Percentiles rank a stretch among this genome's conserved stretches.
Evolutionary conservation across 2,329 filamentous ascomycete genomes (phyloP).

Genomic region (Botrytis deweyae): DNA sequence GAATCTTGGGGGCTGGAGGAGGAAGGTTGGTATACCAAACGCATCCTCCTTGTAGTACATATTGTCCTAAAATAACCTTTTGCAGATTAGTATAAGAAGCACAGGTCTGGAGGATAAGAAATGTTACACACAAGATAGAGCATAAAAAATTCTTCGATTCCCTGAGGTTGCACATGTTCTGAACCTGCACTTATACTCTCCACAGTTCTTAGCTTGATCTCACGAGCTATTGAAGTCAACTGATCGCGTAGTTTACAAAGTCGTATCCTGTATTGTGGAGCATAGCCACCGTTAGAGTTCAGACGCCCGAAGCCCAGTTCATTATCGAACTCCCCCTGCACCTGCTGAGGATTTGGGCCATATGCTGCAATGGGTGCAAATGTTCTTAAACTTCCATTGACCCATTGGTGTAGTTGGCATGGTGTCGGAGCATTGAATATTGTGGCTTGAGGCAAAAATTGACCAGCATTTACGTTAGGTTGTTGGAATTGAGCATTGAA

Average conservation of each 20-base stretch:
- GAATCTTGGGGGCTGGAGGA: not conserved
- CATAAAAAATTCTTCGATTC: not conserved
- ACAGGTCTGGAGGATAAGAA: not conserved
- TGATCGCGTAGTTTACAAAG: not conserved
- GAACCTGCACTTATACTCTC: not conserved
- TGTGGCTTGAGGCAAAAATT: not conserved
- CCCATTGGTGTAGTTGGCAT: not conserved
- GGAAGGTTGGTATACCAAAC: not conserved
- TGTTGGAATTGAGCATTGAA: not conserved
- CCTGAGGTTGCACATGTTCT: not conserved
- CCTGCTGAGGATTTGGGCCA: not conserved
- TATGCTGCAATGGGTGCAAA: not conserved
- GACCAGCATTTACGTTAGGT: not conserved
- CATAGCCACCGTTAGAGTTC: too few relatives aligned
- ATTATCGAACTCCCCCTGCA: not conserved
- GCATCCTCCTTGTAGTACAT: not conserved
- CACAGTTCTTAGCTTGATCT: not conserved
- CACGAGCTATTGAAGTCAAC: not conserved
- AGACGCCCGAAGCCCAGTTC: too few relatives aligned
- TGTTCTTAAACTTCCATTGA: not conserved
- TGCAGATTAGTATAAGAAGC: not conserved
- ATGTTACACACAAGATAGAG: slow-evolving; percentile 1
- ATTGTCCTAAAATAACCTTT: not conserved
- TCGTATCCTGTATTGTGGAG: too few relatives aligned
- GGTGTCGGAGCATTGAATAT: not conserved